Evolutionary conservation across 306 rosid genomes (phyloP).

Genomic region (Neltuma alba): DNA sequence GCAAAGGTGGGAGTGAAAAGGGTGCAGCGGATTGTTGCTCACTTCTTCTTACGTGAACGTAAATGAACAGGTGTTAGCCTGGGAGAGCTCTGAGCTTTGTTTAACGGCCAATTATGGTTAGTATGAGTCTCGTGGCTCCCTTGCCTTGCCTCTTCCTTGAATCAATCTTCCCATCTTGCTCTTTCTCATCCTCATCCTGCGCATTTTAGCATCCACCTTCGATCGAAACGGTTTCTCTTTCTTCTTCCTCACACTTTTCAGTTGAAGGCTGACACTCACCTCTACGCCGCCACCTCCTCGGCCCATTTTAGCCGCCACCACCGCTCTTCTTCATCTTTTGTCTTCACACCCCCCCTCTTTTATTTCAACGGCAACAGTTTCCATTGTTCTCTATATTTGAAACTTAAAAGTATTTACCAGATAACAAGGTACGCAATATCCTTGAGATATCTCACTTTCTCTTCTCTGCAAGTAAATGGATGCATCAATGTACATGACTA

Average conservation of each 20-base stretch:
- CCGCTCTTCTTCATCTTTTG: neutral
- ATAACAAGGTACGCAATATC: constrained; percentile 19
- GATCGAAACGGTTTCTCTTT: neutral
- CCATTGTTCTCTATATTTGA: constrained; percentile 8
- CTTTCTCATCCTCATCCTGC: neutral
- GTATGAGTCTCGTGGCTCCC: neutral
- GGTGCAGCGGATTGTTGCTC: neutral
- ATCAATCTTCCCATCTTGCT: neutral
- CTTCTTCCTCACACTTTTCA: neutral
- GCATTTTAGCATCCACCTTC: neutral
- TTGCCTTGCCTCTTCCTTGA: constrained; percentile 13
- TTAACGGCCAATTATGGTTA: neutral
- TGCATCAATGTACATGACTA: neutral
- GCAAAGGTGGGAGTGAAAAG: neutral
- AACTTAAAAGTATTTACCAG: neutral
- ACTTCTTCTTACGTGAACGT: neutral
- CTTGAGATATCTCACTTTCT: constrained; percentile 13
- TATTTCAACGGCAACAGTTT: constrained; percentile 36
- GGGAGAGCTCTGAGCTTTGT: neutral
- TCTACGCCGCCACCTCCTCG: neutral
- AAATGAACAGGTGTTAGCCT: neutral
- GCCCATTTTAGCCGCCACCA: neutral
- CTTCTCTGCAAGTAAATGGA: neutral
- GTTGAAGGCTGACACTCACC: neutral
- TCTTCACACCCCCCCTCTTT: constrained; percentile 18